These are phyloP conservation scores for Candida sonorensis DNA, from an alignment of 805 yeast species.

Conservation along the genomic window DNA sequence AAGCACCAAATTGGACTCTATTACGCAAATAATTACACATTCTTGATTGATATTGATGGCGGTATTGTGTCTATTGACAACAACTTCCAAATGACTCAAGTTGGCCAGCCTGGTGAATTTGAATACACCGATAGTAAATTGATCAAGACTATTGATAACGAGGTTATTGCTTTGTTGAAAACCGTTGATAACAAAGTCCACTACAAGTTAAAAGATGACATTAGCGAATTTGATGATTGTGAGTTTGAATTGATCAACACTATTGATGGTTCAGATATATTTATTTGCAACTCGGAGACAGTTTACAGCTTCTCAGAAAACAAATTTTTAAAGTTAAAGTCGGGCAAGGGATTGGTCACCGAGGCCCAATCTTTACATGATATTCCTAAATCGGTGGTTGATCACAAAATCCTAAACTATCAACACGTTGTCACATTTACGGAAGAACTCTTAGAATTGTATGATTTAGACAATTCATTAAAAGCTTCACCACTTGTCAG, in stretches of 20 bases:
- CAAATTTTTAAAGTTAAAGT: constrained; percentile 3
- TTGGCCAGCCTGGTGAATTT: no score
- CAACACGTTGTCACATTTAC: constrained; percentile 16
- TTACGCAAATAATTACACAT: constrained; percentile 1
- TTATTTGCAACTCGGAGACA: constrained; percentile 9
- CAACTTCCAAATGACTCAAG: background rate
- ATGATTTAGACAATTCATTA: constrained; percentile 13
- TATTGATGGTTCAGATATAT: constrained; percentile 2
- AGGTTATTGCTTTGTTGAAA: constrained; percentile 4
- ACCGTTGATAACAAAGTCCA: no score
- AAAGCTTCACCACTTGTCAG: constrained; percentile 1
- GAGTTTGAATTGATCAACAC: constrained; percentile 6
- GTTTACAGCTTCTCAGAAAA: constrained; percentile 8
- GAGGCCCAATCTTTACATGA: background rate
- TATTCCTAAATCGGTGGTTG: background rate
- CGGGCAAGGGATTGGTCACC: constrained; percentile 3
- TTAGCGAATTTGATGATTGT: constrained; percentile 5
- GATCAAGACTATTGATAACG: constrained; percentile 6
- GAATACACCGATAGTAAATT: constrained; percentile 1
- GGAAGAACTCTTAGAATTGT: constrained; percentile 6
- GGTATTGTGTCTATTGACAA: constrained; percentile 7
- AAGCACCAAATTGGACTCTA: constrained; percentile 11
- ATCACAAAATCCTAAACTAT: constrained; percentile 7
- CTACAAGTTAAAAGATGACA: no score
- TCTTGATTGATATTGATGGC: constrained; percentile 7